Evolutionary conservation across 2,329 filamentous ascomycete species (phyloP).

Genomic region (Phyllosticta capitalensis): DNA sequence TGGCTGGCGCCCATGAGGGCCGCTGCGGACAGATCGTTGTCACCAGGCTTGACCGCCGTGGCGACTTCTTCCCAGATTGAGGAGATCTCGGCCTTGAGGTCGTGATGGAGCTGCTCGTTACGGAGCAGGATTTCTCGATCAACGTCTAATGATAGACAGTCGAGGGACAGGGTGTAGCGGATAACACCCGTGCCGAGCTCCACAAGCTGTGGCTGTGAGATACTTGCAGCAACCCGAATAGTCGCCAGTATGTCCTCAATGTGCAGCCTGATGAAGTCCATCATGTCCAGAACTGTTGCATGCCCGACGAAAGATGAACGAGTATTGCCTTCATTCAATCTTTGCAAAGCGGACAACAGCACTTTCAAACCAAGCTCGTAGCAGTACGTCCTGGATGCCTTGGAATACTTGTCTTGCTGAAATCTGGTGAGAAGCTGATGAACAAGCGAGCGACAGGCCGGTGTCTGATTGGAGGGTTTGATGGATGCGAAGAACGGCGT

Average conservation of each 20-base stretch:
- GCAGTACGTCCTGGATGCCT: conserved; percentile 51
- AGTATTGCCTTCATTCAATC: conserved; percentile 24
- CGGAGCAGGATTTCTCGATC: conserved; percentile 59
- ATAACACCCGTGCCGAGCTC: conserved; percentile 55
- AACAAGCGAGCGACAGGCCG: conserved; percentile 70
- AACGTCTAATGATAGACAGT: conserved; percentile 59
- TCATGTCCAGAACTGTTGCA: conserved; percentile 43
- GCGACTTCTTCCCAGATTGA: conserved; percentile 72
- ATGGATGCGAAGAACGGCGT: conserved; percentile 69
- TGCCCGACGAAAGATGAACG: conserved; percentile 29
- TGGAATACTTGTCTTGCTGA: conserved; percentile 46
- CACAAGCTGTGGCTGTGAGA: conserved; percentile 20
- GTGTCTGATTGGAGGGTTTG: conserved; percentile 62
- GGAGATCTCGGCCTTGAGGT: conserved; percentile 60
- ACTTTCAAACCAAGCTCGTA: conserved; percentile 47
- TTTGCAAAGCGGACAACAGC: conserved; percentile 25
- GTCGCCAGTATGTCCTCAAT: conserved; percentile 30
- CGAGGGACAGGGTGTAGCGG: conserved; percentile 56
- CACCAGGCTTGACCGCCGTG: conserved; percentile 55
- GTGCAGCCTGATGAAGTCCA: conserved; percentile 56
- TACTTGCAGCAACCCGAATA: conserved; percentile 21
- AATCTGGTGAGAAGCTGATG: conserved; percentile 62
- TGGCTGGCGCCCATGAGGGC: conserved; percentile 62
- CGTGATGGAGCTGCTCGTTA: conserved; percentile 53
- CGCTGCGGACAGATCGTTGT: conserved; percentile 62